Percentiles rank a stretch among this genome's conserved stretches.
These are phyloP conservation scores for Arachis hypogaea DNA, from an alignment of 306 rosid genomes.

Conservation along the genomic window DNA sequence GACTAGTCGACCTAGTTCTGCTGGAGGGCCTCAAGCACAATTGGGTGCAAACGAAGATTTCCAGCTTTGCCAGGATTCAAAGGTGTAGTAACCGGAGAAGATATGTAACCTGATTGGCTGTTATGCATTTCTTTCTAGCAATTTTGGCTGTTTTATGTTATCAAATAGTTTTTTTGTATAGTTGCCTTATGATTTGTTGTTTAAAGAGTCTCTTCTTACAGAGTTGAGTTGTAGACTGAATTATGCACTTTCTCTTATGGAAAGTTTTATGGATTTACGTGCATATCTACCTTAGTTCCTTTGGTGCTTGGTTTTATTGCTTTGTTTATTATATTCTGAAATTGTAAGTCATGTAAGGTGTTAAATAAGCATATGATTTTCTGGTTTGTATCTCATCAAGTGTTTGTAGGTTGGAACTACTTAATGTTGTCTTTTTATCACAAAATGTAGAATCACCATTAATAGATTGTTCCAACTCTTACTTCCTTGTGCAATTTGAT, in stretches of 20 bases:
- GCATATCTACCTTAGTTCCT: conserved; percentile 4
- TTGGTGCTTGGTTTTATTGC: not conserved
- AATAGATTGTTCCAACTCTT: too few species aligned
- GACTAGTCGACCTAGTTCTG: conserved; percentile 92
- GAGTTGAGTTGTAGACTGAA: conserved; percentile 9
- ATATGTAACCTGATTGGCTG: not conserved
- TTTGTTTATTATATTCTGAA: not conserved
- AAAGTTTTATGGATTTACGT: conserved; percentile 18
- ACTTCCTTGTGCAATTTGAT: too few species aligned
- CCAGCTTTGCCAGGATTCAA: conserved; percentile 97
- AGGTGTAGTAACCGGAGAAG: conserved; percentile 55
- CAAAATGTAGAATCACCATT: too few species aligned
- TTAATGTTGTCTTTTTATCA: too few species aligned
- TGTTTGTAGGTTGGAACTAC: not conserved
- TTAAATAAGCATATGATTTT: conserved; percentile 2
- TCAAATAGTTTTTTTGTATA: not conserved
- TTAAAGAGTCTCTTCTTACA: not conserved
- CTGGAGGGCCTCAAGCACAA: conserved; percentile 98
- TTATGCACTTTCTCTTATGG: not conserved
- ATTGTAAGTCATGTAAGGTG: not conserved
- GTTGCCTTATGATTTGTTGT: conserved; percentile 2
- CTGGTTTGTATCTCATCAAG: conserved; percentile 23
- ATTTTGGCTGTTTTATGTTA: conserved; percentile 12
- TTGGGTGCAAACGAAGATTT: conserved; percentile 77
- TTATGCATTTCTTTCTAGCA: conserved; percentile 1